phyloP scores from a whole-genome alignment of 2,329 filamentous ascomycete species.

The Monilinia laxa region DNA sequence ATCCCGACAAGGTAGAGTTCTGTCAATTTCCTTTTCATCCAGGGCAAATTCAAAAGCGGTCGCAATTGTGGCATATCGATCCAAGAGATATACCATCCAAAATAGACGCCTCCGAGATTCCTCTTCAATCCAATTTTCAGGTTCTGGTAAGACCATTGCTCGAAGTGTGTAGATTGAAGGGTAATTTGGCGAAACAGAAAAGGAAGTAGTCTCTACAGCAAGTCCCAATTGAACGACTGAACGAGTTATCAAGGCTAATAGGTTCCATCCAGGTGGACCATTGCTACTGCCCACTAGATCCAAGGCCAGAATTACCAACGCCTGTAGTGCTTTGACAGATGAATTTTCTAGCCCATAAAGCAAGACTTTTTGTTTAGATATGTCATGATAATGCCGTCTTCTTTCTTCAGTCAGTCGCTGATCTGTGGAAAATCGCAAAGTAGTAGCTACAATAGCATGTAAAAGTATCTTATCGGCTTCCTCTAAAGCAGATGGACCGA shows the following conservation, averaged over 20 bases:
- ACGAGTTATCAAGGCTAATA: constrained; percentile 83
- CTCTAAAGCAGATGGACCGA: constrained; percentile 72
- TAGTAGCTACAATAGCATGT: constrained; percentile 86
- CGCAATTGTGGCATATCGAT: constrained; percentile 85
- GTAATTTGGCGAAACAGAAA: constrained; percentile 73
- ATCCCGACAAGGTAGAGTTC: constrained; percentile 81
- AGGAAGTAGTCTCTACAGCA: constrained; percentile 77
- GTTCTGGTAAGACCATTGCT: constrained; percentile 79
- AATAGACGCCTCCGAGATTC: constrained; percentile 82
- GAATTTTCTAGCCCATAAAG: constrained; percentile 88
- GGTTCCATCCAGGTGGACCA: constrained; percentile 87
- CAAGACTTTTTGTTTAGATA: constrained; percentile 81
- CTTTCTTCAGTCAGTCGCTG: constrained; percentile 69
- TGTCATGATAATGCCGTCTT: constrained; percentile 71
- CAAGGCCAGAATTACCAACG: constrained; percentile 80
- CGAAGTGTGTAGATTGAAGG: constrained; percentile 86
- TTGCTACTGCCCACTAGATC: constrained; percentile 86
- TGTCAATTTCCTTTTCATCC: constrained; percentile 85
- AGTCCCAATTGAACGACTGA: constrained; percentile 86
- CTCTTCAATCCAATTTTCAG: constrained; percentile 84
- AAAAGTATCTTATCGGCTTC: constrained; percentile 80
- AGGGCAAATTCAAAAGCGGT: constrained; percentile 91
- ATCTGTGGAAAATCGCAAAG: constrained; percentile 80
- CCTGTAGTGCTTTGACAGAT: constrained; percentile 83
- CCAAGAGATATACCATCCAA: constrained; percentile 91